phyloP scores from a whole-genome alignment of 352 stramenopile genomes.

The Phytopythium litorale region DNA sequence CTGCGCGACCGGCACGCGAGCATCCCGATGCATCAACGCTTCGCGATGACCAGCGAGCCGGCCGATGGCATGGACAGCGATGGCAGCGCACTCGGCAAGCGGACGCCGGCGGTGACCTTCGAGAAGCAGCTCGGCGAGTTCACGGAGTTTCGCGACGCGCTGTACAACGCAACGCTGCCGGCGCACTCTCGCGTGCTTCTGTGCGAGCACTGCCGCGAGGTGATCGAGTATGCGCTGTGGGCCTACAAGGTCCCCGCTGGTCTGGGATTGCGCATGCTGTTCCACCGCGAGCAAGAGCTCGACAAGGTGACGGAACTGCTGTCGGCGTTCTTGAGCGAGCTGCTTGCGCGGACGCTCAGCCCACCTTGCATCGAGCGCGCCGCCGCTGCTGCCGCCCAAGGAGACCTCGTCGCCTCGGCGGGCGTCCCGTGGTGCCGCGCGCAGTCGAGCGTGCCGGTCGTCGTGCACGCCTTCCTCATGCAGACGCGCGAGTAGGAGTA shows the following conservation, averaged over 20 bases:
- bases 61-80: background rate
- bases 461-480: slow-evolving; percentile 7
- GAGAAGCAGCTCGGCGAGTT: slow-evolving; percentile 21
- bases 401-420: background rate
- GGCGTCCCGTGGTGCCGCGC: slow-evolving; percentile 5
- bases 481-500: background rate
- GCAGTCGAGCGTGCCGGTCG: slow-evolving; percentile 3
- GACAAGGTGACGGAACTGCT: background rate
- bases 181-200: slow-evolving; percentile 15
- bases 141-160: slow-evolving; percentile 12
- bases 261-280: background rate
- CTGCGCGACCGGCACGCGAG: slow-evolving; percentile 1
- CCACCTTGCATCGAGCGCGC: background rate
- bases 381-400: background rate
- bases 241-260: background rate
- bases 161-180: slow-evolving; percentile 22
- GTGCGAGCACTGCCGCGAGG: slow-evolving; percentile 23
- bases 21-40: slow-evolving; percentile 5
- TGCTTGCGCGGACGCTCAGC: slow-evolving; percentile 5
- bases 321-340: slow-evolving; percentile 4
- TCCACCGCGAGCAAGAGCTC: slow-evolving; percentile 3
- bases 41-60: background rate
- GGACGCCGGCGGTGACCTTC: slow-evolving; percentile 12
- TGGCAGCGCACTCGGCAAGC: background rate
- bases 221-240: slow-evolving; percentile 25